phyloP scores from a whole-genome alignment of 108 stramenopile species.

The Cyclotella sp. region DNA sequence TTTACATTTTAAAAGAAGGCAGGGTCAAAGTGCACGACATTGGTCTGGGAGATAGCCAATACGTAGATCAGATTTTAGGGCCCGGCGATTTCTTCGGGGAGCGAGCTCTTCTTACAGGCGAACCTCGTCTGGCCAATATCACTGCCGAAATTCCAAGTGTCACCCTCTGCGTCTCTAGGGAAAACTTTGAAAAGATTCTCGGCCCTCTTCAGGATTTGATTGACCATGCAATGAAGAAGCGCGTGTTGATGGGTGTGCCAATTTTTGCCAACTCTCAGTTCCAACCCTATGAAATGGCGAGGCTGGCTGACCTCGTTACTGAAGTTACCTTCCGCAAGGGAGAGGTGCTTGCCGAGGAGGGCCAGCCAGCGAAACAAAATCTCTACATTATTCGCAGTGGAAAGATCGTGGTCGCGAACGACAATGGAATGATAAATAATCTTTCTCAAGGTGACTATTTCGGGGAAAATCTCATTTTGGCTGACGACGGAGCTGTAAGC shows the following conservation, averaged over 20 bases:
- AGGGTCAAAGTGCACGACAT: constrained; percentile 82
- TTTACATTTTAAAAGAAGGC: constrained; percentile 94
- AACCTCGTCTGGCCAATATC: constrained; percentile 90
- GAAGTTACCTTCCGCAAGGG: constrained; percentile 71
- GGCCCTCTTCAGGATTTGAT: constrained; percentile 83
- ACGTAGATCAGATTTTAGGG: constrained; percentile 65
- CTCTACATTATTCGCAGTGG: constrained; percentile 86
- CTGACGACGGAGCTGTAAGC: constrained; percentile 57
- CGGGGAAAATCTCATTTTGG: constrained; percentile 76
- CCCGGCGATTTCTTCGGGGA: constrained; percentile 96
- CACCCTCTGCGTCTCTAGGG: constrained; percentile 78
- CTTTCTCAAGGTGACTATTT: constrained; percentile 84
- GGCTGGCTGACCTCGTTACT: constrained; percentile 74
- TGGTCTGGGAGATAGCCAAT: constrained; percentile 83
- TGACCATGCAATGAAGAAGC: constrained; percentile 84
- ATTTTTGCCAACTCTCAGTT: constrained; percentile 87
- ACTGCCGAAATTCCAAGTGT: constrained; percentile 72
- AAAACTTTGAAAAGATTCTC: constrained; percentile 79
- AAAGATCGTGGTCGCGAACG: constrained; percentile 64
- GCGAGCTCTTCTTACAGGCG: constrained; percentile 94
- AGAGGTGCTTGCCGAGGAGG: constrained; percentile 80
- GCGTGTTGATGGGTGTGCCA: constrained; percentile 84
- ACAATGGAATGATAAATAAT: constrained; percentile 78
- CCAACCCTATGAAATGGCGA: constrained; percentile 84
- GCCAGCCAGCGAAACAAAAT: constrained; percentile 71